Conservation (phyloP, 306 rosid species). For the Trifolium repens region DNA sequence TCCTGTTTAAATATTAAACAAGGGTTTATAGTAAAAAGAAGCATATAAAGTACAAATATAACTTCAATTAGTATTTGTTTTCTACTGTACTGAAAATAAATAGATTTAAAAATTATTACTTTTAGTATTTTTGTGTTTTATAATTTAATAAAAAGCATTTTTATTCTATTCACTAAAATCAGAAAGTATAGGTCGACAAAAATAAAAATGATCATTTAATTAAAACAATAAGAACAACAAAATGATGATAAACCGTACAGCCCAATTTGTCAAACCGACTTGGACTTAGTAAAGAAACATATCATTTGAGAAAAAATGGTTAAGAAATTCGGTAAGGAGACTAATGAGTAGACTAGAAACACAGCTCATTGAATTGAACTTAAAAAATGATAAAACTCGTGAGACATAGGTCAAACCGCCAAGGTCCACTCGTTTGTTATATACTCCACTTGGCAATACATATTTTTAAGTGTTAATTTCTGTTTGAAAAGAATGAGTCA, state of each 20-base stretch:
- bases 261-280: slow-evolving; percentile 67
- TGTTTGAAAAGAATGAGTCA: slow-evolving; percentile 34
- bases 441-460: slow-evolving; percentile 12
- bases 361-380: slow-evolving; percentile 54
- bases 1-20: too few species aligned
- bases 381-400: slow-evolving; percentile 22
- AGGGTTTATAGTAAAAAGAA: too few species aligned
- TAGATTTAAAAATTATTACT: too few species aligned
- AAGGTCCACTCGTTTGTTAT: slow-evolving; percentile 36
- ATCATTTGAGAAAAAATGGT: slow-evolving; percentile 25
- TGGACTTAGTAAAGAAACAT: slow-evolving; percentile 35
- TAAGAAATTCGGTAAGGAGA: slow-evolving; percentile 7
- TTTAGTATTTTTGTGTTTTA: too few species aligned
- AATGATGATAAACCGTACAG: neutral
- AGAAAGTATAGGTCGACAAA: too few species aligned
- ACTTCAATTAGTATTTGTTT: too few species aligned
- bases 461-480: slow-evolving; percentile 6
- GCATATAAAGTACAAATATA: too few species aligned
- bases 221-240: too few species aligned
- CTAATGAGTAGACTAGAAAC: slow-evolving; percentile 34
- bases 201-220: too few species aligned
- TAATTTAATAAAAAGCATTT: too few species aligned
- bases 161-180: too few species aligned
- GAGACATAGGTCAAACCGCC: slow-evolving; percentile 60
- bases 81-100: too few species aligned